These are phyloP conservation scores for Penicillium argentinense DNA, from an alignment of 495 filamentous ascomycete genomes.

Conservation along the genomic window DNA sequence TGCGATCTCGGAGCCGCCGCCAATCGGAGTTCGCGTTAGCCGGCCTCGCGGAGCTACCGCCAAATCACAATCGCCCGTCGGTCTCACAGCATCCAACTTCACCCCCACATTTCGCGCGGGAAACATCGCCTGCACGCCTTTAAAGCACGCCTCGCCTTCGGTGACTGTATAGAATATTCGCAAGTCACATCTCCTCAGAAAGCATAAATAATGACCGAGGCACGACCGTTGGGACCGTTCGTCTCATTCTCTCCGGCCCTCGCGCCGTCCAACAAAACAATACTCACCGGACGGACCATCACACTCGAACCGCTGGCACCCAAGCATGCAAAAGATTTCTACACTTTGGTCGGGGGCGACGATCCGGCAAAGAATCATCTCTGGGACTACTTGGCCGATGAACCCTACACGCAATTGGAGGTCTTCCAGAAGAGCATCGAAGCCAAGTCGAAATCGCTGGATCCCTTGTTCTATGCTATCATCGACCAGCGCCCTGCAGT, in stretches of 20 bases:
- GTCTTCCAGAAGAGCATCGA: conserved; percentile 31
- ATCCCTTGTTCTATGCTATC: conserved; percentile 46
- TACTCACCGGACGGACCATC: conserved; percentile 33
- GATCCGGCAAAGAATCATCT: conserved; percentile 28
- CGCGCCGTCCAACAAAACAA: conserved; percentile 17
- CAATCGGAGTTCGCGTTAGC: no score
- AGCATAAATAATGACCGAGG: neutral
- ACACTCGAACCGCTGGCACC: conserved; percentile 35
- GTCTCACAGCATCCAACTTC: no score
- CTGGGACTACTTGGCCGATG: conserved; percentile 49
- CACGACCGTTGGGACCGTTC: conserved; percentile 21
- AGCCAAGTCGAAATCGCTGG: conserved; percentile 24
- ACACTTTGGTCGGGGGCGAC: conserved; percentile 33
- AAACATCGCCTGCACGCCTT: no score
- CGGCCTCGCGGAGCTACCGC: no score
- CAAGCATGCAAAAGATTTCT: conserved; percentile 41
- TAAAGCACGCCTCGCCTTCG: no score
- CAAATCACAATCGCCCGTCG: no score
- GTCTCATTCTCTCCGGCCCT: conserved; percentile 22
- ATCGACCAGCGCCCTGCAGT: conserved; percentile 21
- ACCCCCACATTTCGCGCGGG: no score
- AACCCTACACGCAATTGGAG: conserved; percentile 34
- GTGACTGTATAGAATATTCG: no score
- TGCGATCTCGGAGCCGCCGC: no score
- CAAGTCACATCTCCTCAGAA: no score